A percentile compares a stretch with the other conserved stretches of the same genome.
Evolutionary conservation across 202 grass and related monocot species (phyloP).

Genomic region (Setaria italica): DNA sequence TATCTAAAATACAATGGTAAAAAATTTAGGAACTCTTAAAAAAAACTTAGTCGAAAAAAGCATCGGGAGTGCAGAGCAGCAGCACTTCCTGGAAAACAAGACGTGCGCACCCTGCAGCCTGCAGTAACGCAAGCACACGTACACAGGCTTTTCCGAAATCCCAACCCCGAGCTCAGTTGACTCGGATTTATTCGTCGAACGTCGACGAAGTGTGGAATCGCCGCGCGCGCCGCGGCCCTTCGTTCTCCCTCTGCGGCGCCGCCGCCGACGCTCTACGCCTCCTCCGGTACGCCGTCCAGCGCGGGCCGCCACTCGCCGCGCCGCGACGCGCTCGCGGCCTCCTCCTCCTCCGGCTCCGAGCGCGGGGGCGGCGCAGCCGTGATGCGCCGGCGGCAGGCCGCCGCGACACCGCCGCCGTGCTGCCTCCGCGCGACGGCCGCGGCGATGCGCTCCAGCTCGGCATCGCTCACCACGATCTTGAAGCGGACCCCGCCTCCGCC

Average conservation of each 20-base stretch:
- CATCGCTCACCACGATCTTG: conserved; percentile 51
- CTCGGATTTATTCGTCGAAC: background rate
- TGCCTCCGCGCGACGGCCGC: conserved; percentile 37
- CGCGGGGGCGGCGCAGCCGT: background rate
- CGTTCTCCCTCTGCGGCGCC: too few relatives aligned
- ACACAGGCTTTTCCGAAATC: background rate
- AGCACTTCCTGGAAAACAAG: conserved; percentile 38
- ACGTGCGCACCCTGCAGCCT: background rate
- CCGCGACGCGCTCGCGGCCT: background rate
- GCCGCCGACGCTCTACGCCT: conserved; percentile 9
- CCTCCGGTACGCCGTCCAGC: conserved; percentile 42
- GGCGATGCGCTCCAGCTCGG: conserved; percentile 54
- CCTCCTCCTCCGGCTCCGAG: conserved; percentile 29
- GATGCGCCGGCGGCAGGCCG: background rate
- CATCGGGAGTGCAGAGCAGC: conserved; percentile 40
- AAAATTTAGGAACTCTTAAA: too few relatives aligned
- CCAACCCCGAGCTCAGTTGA: background rate
- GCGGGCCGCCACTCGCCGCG: conserved; percentile 9
- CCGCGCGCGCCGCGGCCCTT: background rate
- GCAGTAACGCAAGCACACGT: background rate
- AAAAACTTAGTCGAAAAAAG: background rate
- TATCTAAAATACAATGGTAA: background rate
- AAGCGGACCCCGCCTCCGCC: background rate
- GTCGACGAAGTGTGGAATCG: background rate
- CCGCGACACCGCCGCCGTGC: background rate